These are phyloP conservation scores for Iris macrosiphon DNA, from an alignment of 106 monocot species.

Conservation along the genomic window DNA sequence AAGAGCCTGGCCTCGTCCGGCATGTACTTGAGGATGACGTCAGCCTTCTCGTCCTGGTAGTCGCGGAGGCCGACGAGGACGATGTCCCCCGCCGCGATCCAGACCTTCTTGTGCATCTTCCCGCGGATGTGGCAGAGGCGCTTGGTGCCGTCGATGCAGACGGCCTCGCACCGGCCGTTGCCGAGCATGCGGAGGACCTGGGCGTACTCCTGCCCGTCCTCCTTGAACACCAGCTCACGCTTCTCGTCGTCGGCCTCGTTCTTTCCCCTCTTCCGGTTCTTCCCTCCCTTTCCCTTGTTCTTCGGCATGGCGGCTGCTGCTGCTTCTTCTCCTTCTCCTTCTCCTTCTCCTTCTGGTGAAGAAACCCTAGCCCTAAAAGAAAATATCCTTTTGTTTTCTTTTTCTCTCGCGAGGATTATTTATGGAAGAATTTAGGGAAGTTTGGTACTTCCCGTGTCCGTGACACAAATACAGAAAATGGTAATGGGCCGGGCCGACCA, in stretches of 20 bases:
- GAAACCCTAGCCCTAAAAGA: too few relatives aligned
- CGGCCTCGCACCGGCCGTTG: slow-evolving; percentile 65
- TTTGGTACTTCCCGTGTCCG: too few relatives aligned
- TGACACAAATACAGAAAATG: too few relatives aligned
- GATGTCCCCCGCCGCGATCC: slow-evolving; percentile 72
- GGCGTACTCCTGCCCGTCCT: slow-evolving; percentile 75
- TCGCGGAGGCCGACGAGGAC: slow-evolving; percentile 65
- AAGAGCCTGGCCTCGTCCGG: slow-evolving; percentile 62
- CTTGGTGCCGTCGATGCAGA: slow-evolving; percentile 67
- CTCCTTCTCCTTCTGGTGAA: too few relatives aligned
- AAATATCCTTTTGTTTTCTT: too few relatives aligned
- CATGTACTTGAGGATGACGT: slow-evolving; percentile 78
- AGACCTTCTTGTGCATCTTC: slow-evolving; percentile 81
- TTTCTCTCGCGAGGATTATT: too few relatives aligned
- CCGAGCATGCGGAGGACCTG: slow-evolving; percentile 75
- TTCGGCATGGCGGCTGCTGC: slow-evolving; percentile 77
- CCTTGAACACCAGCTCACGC: slow-evolving; percentile 77
- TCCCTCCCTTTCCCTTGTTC: slow-evolving; percentile 79
- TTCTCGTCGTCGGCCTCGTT: slow-evolving; percentile 79
- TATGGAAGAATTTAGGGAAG: too few relatives aligned
- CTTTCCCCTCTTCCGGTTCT: slow-evolving; percentile 74
- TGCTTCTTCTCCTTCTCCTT: too few relatives aligned
- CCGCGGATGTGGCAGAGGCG: slow-evolving; percentile 64
- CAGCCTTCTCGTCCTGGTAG: slow-evolving; percentile 75
- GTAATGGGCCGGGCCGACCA: too few relatives aligned